Evolutionary conservation across 1,139 yeast genomes (phyloP), one percentile per base, ranked within the genome.

Genomic region (Blastobotrys niveus): DNA sequence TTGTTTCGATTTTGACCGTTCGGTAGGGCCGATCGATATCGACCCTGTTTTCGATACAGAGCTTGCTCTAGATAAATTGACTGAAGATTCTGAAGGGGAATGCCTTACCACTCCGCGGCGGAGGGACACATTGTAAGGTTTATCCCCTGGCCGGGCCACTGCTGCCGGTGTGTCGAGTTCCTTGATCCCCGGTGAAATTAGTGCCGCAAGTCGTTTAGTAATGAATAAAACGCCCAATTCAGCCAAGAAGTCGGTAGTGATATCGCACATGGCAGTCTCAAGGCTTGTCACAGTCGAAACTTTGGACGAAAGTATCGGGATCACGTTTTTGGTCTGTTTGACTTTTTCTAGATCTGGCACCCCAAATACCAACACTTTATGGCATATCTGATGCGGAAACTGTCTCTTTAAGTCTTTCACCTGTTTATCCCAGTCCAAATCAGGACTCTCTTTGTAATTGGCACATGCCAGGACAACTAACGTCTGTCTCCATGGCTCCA

Each of bases 401-500:
- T 59, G 56, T 42, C 64, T 67, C 39, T 68, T 66, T 43, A 80
- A 60, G 17, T 61, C 58, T 2, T 55, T 54, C 33, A 73, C 53
- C 33, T 65, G 62, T 1, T 55, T 55, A 8, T 60, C 61, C 12
- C 67, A 51, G 12, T 52, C 55, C 6, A 59, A 59, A 5, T 64
- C 61, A 14, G 59, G 46, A 1, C 55, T 57, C 19, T 66, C 62
- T 2, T 62, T 55, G 60, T 73, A 77, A 32, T 68, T 65, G 1
- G 79, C 76, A 19, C 84, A 56, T 0, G 93, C 96, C 29, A 89
- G 58, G 1, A 84, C 64, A 37, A 73, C 52, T 38, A 61, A 44
- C 25, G 63, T 61, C 60, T 87, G 87, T 43, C 97, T 67, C 62
- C 74, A 86, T 1, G 96, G 95, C 62, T 91, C 97, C 52, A 89